Evolutionary conservation across 1,139 yeast genomes (phyloP), one percentile per base, ranked within the genome.

Genomic region (Candida frijolesensis): DNA sequence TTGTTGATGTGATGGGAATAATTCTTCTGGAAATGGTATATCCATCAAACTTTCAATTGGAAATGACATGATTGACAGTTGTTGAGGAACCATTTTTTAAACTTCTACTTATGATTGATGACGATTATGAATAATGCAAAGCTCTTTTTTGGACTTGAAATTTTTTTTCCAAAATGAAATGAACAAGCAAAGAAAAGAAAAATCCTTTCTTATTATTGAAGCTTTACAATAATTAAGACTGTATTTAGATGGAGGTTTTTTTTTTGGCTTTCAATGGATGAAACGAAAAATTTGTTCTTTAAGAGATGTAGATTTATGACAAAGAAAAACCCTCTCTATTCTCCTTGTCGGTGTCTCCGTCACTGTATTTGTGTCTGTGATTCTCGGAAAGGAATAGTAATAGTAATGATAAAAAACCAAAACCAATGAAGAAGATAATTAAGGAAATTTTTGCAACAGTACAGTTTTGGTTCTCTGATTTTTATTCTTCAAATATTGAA

Each of bases 21-120:
- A 42, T 25, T 53, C 56, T 15, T 53, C 56, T n/a, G 47, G 47
- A 12, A 53, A 49, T 29, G 52, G 30, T 25, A 47, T 35, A 18
- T 53, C 51, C 30, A 51, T 44, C 19, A 50, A 43, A 39, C 27
- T 44, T 32, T 47, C 53, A 33, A 47, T 42, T 22, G 48, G 53
- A 43, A 47, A 49, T 30, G 47, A 49, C 42, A 46, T 42, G n/a
- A 38, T 11, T 22, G 42, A 38, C 29, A 25, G 29, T 22, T 22
- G 42, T 22, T 38, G 42, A 38, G 42, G 42, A n/a, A 38, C 42
- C 42, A 38, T 38, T 2, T 8, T 35, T 14, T 2, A 4, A 10
- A 14, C 10, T 37, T 37, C 4, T 10, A 2, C 14, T 19, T 34
- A 30, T 30, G 2, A 7, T 15, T 15, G 3, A 15, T 9, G 38